phyloP scores from a whole-genome alignment of 78 protist genomes.

The Goniomonas avonlea region DNA sequence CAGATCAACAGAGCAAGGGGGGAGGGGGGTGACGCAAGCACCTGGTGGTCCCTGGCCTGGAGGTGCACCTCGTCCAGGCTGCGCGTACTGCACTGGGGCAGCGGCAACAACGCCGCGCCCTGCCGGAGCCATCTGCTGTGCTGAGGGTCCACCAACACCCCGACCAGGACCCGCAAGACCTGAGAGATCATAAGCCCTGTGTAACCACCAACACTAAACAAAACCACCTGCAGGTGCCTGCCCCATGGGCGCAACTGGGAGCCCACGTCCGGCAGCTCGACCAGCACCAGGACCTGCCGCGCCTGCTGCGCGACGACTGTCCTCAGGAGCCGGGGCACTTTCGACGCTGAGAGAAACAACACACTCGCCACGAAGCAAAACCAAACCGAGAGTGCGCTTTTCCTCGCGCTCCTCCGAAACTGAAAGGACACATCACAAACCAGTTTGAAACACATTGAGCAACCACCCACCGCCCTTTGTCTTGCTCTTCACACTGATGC shows the following conservation, averaged over 20 bases:
- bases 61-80: background rate
- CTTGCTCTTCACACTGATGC: conserved; percentile 37
- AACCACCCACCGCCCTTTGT: conserved; percentile 39
- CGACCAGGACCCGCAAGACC: conserved; percentile 76
- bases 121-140: conserved; percentile 51
- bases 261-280: conserved; percentile 68
- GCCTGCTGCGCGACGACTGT: background rate
- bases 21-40: background rate
- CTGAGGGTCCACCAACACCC: conserved; percentile 71
- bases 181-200: background rate
- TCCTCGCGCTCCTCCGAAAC: conserved; percentile 39
- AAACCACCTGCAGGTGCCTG: conserved; percentile 14
- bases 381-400: conserved; percentile 82
- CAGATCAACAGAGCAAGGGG: background rate
- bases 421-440: background rate
- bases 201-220: background rate
- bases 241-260: conserved; percentile 29
- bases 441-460: background rate
- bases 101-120: background rate
- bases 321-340: conserved; percentile 80
- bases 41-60: background rate
- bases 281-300: conserved; percentile 68
- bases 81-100: too few species aligned
- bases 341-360: conserved; percentile 85
- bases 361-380: conserved; percentile 86